Conservation (phyloP, 371 early-diverging fungal genomes). For the Rhizopus sp. region DNA sequence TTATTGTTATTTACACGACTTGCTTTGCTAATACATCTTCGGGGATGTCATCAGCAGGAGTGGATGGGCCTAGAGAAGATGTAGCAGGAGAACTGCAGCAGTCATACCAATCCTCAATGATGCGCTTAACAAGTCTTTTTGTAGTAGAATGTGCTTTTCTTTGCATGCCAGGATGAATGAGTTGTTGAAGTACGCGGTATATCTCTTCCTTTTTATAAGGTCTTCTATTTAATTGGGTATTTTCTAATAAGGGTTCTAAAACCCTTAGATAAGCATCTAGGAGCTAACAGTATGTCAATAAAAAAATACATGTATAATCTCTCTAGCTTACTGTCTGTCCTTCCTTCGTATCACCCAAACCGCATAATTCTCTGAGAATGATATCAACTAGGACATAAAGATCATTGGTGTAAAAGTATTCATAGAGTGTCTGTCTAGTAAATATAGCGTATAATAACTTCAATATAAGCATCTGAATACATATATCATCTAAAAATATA, state of each 20-base stretch:
- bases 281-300: conserved; percentile 38
- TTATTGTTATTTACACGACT: conserved; percentile 5
- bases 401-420: conserved; percentile 90
- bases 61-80: conserved; percentile 10
- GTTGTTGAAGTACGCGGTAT: conserved; percentile 37
- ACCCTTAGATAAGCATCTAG: conserved; percentile 78
- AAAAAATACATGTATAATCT: not conserved
- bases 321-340: conserved; percentile 40
- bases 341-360: conserved; percentile 72
- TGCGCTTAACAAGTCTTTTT: conserved; percentile 43
- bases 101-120: conserved; percentile 59
- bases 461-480: conserved; percentile 72
- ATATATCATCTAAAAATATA: conserved; percentile 57
- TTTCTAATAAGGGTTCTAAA: conserved; percentile 70
- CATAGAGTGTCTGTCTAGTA: conserved; percentile 54
- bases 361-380: conserved; percentile 74
- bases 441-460: conserved; percentile 72
- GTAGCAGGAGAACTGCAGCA: conserved; percentile 13
- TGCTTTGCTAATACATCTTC: conserved; percentile 8
- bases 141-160: conserved; percentile 37
- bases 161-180: conserved; percentile 42
- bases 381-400: conserved; percentile 83
- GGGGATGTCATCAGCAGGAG: conserved; percentile 9
- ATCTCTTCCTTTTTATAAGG: conserved; percentile 61
- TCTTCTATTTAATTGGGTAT: conserved; percentile 55